These are phyloP conservation scores for Piper longum DNA, from an alignment of 164 flowering plant species.

Conservation along the genomic window DNA sequence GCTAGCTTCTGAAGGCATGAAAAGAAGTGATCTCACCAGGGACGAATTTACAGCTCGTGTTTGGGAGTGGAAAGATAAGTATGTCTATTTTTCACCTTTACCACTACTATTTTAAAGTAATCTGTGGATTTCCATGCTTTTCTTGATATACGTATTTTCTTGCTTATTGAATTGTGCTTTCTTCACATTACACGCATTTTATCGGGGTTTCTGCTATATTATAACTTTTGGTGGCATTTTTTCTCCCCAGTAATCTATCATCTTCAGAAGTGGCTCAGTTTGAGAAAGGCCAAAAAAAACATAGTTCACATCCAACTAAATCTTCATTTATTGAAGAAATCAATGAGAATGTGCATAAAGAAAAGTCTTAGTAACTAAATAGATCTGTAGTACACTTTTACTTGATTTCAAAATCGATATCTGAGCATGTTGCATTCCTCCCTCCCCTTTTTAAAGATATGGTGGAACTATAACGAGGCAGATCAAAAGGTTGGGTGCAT, in stretches of 20 bases:
- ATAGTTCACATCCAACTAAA: neutral
- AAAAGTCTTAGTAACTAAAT: neutral
- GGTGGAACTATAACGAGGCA: conserved; percentile 89
- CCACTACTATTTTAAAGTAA: neutral
- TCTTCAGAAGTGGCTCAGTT: neutral
- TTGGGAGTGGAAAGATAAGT: conserved; percentile 99
- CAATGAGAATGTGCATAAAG: neutral
- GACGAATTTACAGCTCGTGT: conserved; percentile 77
- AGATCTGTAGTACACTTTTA: neutral
- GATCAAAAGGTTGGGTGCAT: conserved; percentile 91
- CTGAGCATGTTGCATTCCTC: neutral
- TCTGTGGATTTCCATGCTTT: neutral
- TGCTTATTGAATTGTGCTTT: too few relatives aligned
- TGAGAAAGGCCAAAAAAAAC: neutral
- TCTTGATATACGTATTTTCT: too few relatives aligned
- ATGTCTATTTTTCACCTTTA: conserved; percentile 8
- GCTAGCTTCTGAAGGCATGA: conserved; percentile 88
- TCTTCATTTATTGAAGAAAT: too few relatives aligned
- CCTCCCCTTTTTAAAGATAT: conserved; percentile 40
- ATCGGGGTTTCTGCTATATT: neutral
- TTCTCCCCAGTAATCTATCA: neutral
- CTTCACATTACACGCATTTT: neutral
- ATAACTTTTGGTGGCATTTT: neutral
- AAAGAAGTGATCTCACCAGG: conserved; percentile 62
- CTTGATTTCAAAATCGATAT: neutral